These are phyloP conservation scores for Tetrahymena borealis DNA, from an alignment of 73 alveolate genomes.

Conservation along the genomic window DNA sequence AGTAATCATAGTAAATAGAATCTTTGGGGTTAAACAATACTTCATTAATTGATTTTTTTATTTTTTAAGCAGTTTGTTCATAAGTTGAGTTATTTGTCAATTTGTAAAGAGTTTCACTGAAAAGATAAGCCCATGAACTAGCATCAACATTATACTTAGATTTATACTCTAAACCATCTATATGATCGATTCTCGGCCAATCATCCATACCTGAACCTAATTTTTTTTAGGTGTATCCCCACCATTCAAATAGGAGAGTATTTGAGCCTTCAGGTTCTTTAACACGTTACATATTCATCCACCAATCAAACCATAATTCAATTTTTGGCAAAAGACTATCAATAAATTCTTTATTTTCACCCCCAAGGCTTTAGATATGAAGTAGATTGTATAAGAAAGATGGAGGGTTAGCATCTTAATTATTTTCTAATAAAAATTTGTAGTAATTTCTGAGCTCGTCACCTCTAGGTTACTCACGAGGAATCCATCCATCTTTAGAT, in stretches of 20 bases:
- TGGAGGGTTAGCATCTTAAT: slow-evolving; percentile 43
- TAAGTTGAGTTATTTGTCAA: background rate
- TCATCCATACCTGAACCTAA: slow-evolving; percentile 45
- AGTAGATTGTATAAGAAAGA: slow-evolving; percentile 31
- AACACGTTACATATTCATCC: slow-evolving; percentile 29
- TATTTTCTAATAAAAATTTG: slow-evolving; percentile 17
- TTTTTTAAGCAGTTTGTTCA: background rate
- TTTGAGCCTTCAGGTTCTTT: background rate
- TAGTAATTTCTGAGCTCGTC: slow-evolving; percentile 50
- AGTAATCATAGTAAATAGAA: background rate
- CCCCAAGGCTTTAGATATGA: background rate
- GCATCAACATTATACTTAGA: slow-evolving; percentile 43
- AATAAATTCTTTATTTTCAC: background rate
- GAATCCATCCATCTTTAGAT: slow-evolving; percentile 93
- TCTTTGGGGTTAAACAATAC: background rate
- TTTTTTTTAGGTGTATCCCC: slow-evolving; percentile 44
- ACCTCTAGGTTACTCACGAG: slow-evolving; percentile 92
- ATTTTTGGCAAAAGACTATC: slow-evolving; percentile 8
- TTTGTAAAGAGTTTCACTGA: background rate
- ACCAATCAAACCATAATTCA: slow-evolving; percentile 14
- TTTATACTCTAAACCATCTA: background rate
- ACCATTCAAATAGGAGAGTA: slow-evolving; percentile 30
- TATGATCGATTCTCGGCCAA: slow-evolving; percentile 38
- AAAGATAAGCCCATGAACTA: slow-evolving; percentile 35
- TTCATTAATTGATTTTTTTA: background rate